Evolutionary conservation across 2,329 filamentous ascomycete genomes (phyloP).

Genomic region (Fusarium sulawesiense): DNA sequence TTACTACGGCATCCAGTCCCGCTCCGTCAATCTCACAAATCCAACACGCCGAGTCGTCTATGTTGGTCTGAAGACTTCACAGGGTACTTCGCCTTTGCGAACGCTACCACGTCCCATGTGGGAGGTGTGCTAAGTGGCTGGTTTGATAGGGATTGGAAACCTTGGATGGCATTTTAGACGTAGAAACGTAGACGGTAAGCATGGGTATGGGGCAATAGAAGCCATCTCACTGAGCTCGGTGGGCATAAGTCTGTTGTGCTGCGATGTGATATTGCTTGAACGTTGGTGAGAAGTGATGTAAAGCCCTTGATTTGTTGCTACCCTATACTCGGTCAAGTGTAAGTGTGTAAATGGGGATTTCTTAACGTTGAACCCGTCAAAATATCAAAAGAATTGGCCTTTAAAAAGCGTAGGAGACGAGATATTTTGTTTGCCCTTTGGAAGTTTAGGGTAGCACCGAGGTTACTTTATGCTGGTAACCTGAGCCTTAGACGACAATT

Average conservation of each 20-base stretch:
- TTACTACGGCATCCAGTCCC: slow-evolving; percentile 91
- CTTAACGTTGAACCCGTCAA: neutral
- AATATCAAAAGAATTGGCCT: neutral
- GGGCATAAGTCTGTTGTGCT: slow-evolving; percentile 31
- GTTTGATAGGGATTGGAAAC: neutral
- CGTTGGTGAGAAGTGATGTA: neutral
- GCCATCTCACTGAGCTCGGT: slow-evolving; percentile 25
- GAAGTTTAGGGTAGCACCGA: neutral
- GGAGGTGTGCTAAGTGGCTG: slow-evolving; percentile 64
- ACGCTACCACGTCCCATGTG: slow-evolving; percentile 71
- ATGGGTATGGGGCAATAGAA: slow-evolving; percentile 35
- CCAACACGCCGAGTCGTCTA: slow-evolving; percentile 84
- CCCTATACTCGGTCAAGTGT: neutral
- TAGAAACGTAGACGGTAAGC: slow-evolving; percentile 38
- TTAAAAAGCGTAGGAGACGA: neutral
- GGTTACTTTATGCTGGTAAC: neutral
- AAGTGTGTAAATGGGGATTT: neutral
- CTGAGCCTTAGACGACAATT: neutral
- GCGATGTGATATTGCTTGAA: slow-evolving; percentile 10
- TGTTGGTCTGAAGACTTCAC: slow-evolving; percentile 73
- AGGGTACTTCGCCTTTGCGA: slow-evolving; percentile 44
- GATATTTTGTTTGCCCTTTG: no score
- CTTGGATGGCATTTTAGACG: slow-evolving; percentile 23
- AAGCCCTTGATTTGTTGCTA: neutral
- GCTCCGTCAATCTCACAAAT: slow-evolving; percentile 77